Evolutionary conservation across 371 early-diverging fungal genomes (phyloP), one percentile per base, ranked within the genome.

Genomic region (Syncephalastrum sp.): DNA sequence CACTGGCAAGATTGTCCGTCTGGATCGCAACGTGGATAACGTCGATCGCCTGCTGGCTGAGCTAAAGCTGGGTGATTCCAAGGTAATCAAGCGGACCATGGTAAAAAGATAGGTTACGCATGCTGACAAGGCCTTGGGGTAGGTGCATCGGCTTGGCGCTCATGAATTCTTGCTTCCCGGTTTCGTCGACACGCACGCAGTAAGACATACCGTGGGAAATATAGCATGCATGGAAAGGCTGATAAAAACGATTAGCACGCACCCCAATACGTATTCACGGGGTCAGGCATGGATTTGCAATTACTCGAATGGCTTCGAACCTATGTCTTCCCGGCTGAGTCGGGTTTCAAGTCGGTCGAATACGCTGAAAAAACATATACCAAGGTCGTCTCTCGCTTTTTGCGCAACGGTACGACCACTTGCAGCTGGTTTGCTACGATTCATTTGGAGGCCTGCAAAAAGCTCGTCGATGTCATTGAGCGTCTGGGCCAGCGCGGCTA

Each of bases 351-450:
- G 33, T 80, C 85, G 53, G 16, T 67, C 0, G 69, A 70, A 1
- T 79, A 90, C 57, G 96, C 95, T 1, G 57, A 77, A 13, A 29
- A 68, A 6, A 68, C 86, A 15, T 95, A 95, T 63, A 56, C 70
- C 42, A 70, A 72, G 41, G 88, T 83, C 0, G 87, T 95, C 16
- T 54, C 65, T 7, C 82, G 87, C 14, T 82, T 87, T n/a, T 68
- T 95, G 14, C 72, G 82, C 53, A 81, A 82, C 64, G 92, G 90
- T 16, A 93, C 94, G 6, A 96, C 97, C 0, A 89, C 93, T 3
- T 92, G 91, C 41, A 89, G 87, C 58, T 97, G 95, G 85, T 96
- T 86, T 74, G 94, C 89, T 3, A 95, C 95, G 0, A 91, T 93
- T 55, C 95, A 96, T 62, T 63, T 89, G 14, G 85, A 86, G 10